phyloP scores from a whole-genome alignment of 2,329 filamentous ascomycete genomes.

The Didymella arachidicola region DNA sequence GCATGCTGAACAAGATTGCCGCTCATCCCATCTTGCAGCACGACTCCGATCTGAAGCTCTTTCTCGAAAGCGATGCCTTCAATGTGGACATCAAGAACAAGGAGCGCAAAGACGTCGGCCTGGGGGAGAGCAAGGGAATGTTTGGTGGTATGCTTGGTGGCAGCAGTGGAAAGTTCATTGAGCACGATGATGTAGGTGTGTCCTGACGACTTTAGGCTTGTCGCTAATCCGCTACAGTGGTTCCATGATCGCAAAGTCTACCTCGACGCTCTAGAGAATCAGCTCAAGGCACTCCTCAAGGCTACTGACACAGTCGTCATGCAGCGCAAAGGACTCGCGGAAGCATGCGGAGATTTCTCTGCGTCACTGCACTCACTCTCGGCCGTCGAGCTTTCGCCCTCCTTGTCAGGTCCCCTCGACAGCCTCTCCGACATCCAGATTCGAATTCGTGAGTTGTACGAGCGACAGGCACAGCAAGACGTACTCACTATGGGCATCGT shows the following conservation, averaged over 20 bases:
- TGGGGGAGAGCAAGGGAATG: conserved; percentile 92
- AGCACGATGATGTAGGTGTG: conserved; percentile 86
- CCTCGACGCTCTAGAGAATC: conserved; percentile 89
- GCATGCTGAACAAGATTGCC: conserved; percentile 97
- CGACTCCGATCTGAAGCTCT: conserved; percentile 92
- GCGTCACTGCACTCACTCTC: conserved; percentile 91
- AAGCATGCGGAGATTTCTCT: conserved; percentile 92
- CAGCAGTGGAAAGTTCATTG: conserved; percentile 82
- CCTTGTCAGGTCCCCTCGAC: conserved; percentile 86
- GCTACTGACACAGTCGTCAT: conserved; percentile 91
- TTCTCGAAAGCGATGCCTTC: conserved; percentile 95
- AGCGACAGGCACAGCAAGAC: conserved; percentile 96
- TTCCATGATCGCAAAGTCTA: conserved; percentile 97
- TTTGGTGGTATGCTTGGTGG: conserved; percentile 84
- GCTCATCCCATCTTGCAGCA: conserved; percentile 89
- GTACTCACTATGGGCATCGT: conserved; percentile 96
- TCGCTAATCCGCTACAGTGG: conserved; percentile 67
- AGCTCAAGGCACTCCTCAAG: conserved; percentile 88
- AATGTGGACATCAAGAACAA: conserved; percentile 98
- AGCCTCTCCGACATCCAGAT: conserved; percentile 92
- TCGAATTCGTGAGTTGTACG: conserved; percentile 92
- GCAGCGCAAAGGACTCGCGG: conserved; percentile 91
- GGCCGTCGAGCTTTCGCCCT: conserved; percentile 88
- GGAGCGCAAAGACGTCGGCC: conserved; percentile 84
- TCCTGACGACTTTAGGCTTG: background rate